A percentile compares a stretch with the other conserved stretches of the same genome.
Conservation (phyloP, 495 filamentous ascomycete species). For the Hypoxylon rickii region DNA sequence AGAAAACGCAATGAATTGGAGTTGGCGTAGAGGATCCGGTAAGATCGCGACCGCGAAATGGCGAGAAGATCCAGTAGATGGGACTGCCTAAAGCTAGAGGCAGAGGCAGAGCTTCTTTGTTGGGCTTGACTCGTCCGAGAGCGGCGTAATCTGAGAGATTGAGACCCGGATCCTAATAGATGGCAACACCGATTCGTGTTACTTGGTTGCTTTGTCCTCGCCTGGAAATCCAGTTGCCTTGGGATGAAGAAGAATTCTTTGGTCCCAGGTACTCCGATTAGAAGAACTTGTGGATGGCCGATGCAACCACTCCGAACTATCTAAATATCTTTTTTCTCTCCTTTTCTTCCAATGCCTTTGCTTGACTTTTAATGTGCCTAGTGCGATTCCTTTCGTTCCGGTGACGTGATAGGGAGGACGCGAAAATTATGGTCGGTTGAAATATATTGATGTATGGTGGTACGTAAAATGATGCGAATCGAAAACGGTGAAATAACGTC, state of each 20-base stretch:
- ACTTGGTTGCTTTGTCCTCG: constrained; percentile 27
- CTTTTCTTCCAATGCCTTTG: constrained; percentile 7
- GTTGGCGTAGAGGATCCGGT: constrained; percentile 18
- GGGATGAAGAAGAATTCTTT: constrained; percentile 14
- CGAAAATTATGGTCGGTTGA: constrained; percentile 32
- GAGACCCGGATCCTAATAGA: constrained; percentile 13
- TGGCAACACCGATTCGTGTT: constrained; percentile 17
- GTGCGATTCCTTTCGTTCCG: constrained; percentile 17
- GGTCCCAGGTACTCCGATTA: constrained; percentile 16
- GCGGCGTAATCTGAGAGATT: constrained; percentile 14
- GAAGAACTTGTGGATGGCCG: constrained; percentile 14
- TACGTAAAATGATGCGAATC: constrained; percentile 31
- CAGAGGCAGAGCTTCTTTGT: constrained; percentile 28
- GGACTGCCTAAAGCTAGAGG: constrained; percentile 1
- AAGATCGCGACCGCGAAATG: constrained; percentile 18
- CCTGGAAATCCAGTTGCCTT: constrained; percentile 14
- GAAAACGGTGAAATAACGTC: constrained; percentile 30
- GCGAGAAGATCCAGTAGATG: constrained; percentile 15
- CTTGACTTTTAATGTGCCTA: not conserved
- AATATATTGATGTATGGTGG: constrained; percentile 15
- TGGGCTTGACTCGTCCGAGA: constrained; percentile 30
- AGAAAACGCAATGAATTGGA: constrained; percentile 15
- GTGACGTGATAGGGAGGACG: constrained; percentile 27
- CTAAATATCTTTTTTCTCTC: not conserved
- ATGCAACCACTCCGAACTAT: constrained; percentile 20